A percentile compares a stretch with the other conserved stretches of the same genome.
Conservation (phyloP, 352 stramenopile genomes). For the Albugo candida region DNA sequence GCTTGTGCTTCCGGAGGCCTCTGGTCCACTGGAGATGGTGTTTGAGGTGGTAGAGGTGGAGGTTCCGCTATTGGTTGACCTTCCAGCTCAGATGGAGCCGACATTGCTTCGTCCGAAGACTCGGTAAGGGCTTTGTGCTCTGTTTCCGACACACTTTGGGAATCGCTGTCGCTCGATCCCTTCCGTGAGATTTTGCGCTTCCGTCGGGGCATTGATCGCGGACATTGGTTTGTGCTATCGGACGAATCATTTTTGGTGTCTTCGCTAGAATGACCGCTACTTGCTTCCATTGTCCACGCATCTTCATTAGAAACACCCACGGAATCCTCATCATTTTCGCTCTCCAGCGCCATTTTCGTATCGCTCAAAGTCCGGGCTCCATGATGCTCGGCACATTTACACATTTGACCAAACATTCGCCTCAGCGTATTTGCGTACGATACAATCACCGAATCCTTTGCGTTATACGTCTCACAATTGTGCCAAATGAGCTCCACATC, state of each 20-base stretch:
- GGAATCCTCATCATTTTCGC: neutral
- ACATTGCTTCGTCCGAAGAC: no score
- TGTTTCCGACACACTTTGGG: no score
- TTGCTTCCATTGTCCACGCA: constrained; percentile 2
- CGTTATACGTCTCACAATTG: constrained; percentile 73
- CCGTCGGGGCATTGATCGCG: no score
- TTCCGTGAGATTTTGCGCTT: no score
- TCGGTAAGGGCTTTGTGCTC: no score
- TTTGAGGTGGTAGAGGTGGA: neutral
- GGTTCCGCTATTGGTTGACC: neutral
- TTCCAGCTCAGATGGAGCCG: no score
- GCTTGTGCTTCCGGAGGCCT: no score
- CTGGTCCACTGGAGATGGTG: neutral
- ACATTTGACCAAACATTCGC: constrained; percentile 42
- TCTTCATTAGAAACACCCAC: neutral
- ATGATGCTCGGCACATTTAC: constrained; percentile 27
- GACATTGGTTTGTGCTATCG: no score
- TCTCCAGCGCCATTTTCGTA: neutral
- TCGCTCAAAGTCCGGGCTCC: constrained; percentile 24
- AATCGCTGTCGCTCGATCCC: no score
- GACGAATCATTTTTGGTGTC: no score
- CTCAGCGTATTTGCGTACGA: constrained; percentile 54
- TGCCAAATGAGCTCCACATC: constrained; percentile 67
- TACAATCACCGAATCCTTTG: constrained; percentile 48
- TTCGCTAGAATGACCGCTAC: no score